Conservation (phyloP, 495 filamentous ascomycete species). For the Penicillium mononematosum region DNA sequence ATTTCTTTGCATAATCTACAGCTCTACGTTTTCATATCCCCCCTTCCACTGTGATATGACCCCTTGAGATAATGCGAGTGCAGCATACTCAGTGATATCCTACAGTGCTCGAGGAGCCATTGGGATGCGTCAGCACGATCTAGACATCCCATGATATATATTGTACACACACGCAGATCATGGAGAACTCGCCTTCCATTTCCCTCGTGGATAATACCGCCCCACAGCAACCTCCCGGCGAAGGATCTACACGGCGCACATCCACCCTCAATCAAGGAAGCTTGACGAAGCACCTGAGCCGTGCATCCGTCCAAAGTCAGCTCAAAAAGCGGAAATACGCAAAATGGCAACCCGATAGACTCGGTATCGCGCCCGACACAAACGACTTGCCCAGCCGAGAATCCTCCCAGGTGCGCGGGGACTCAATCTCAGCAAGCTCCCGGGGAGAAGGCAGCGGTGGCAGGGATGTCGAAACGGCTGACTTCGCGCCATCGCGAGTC, state of each 20-base stretch:
- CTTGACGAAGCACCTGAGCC: constrained; percentile 35
- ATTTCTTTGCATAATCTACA: background rate
- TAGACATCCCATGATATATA: background rate
- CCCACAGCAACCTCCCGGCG: constrained; percentile 28
- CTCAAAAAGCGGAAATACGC: constrained; percentile 58
- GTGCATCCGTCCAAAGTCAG: constrained; percentile 45
- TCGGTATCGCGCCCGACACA: constrained; percentile 32
- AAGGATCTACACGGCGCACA: constrained; percentile 20
- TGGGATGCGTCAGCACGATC: constrained; percentile 1
- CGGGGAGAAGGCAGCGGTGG: constrained; percentile 13
- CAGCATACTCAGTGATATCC: background rate
- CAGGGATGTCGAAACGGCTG: constrained; percentile 17
- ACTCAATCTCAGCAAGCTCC: constrained; percentile 26
- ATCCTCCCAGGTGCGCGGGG: constrained; percentile 24
- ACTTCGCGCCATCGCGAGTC: constrained; percentile 18
- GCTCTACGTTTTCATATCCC: background rate
- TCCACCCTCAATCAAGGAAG: constrained; percentile 23
- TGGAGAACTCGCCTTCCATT: constrained; percentile 31
- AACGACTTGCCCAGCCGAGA: constrained; percentile 22
- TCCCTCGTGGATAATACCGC: constrained; percentile 44
- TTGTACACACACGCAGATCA: constrained; percentile 8
- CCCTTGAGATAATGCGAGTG: background rate
- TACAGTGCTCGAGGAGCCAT: background rate
- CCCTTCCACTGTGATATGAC: background rate
- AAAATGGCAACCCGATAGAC: constrained; percentile 58